phyloP scores from a whole-genome alignment of 2,329 filamentous ascomycete species.

The Dendryphion nanum region DNA sequence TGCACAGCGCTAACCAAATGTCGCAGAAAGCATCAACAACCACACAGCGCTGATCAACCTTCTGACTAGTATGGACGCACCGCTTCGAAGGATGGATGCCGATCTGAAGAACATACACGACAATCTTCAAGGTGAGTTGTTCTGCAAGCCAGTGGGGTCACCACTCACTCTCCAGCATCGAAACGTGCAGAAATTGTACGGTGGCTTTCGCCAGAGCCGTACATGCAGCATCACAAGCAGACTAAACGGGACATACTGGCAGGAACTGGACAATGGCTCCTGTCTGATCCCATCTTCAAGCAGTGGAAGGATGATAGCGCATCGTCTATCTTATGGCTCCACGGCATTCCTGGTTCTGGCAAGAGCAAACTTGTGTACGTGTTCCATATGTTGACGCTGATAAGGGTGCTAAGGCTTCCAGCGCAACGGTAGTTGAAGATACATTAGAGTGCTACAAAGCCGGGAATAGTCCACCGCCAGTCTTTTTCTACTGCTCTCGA shows the following conservation, averaged over 20 bases:
- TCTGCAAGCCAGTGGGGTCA: conserved; percentile 2
- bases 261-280: neutral
- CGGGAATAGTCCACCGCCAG: conserved; percentile 9
- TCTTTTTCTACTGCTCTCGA: conserved; percentile 17
- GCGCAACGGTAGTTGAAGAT: too few species aligned
- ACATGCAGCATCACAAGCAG: neutral
- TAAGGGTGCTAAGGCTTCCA: too few species aligned
- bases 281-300: neutral
- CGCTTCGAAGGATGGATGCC: conserved; percentile 10
- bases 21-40: neutral
- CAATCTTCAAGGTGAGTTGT: conserved; percentile 9
- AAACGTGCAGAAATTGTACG: neutral
- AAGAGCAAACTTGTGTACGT: conserved; percentile 35
- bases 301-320: conserved; percentile 24
- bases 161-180: neutral
- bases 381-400: too few species aligned
- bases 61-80: conserved; percentile 6
- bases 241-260: neutral
- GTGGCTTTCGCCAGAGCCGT: neutral
- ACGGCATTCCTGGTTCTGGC: conserved; percentile 33
- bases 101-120: conserved; percentile 10
- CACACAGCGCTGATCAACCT: conserved; percentile 1
- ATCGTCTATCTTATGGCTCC: conserved; percentile 36
- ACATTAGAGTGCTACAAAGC: conserved; percentile 9
- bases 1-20: neutral